Evolutionary conservation across 2,329 filamentous ascomycete species (phyloP), one percentile per base, ranked within the genome.

Genomic region (Penicillium sp.): DNA sequence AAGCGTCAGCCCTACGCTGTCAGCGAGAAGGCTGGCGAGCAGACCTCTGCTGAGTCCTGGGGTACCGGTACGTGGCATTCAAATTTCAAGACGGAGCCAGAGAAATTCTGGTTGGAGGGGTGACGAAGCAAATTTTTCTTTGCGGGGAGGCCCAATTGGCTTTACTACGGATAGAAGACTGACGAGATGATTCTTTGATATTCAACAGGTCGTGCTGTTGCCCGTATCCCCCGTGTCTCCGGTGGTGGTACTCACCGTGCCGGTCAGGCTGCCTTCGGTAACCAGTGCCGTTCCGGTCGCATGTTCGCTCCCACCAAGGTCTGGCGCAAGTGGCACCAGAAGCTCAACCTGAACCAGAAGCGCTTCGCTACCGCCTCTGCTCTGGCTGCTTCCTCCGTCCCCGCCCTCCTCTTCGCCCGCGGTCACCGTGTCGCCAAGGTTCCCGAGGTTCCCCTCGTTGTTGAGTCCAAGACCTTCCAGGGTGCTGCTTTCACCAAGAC

Each of bases 291-390:
- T 82, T 97, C 94, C 80, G 95, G 96, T 87, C 95, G 95, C 85
- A 99, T 99, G 95, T 99, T 99, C 85, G 95, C 95, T 75, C 95
- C 95, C 73, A 99, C 95, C 84, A 99, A 99, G 90, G 91, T 97
- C 85, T 99, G 95, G 96, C 89, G 95, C 82, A 97, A 97, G 87
- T 99, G 95, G 96, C 95, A 99, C 88, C 88, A 97, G 87, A 98
- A 98, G 93, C 88, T 99, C 89, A 97, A 96, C 88, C 88, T 96
- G 83, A 91, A 91, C 83, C 95, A 99, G 89, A 93, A 90, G 87
- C 95, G 95, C 77, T 99, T 97, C 82, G 95, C 95, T 83, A 96
- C 93, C 78, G 92, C 92, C 81, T 99, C 95, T 76, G 95, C 95
- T 78, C 87, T 99, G 76, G 95, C 95, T 83, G 95, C 95, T 75